Percentiles rank a stretch among this genome's conserved stretches.
These are phyloP conservation scores for Daldinia bambusicola DNA, from an alignment of 495 filamentous ascomycete genomes.

Conservation along the genomic window DNA sequence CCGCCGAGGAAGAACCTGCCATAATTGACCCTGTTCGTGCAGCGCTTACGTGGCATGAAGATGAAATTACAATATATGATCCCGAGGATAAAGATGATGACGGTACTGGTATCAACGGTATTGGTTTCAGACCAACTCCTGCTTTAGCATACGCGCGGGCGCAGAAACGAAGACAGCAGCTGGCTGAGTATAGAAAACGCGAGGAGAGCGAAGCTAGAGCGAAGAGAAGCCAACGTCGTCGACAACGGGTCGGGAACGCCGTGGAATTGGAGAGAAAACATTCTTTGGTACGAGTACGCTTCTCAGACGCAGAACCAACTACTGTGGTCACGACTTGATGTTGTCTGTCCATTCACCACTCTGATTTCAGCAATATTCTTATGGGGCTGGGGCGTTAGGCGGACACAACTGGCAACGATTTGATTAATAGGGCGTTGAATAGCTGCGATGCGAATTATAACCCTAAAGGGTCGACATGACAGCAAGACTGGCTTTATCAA, in stretches of 20 bases:
- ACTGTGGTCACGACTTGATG: slow-evolving; percentile 44
- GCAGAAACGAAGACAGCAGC: slow-evolving; percentile 80
- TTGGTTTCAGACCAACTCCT: slow-evolving; percentile 90
- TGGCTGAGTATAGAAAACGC: slow-evolving; percentile 82
- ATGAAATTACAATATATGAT: slow-evolving; percentile 85
- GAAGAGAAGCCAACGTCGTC: slow-evolving; percentile 72
- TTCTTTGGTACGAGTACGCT: slow-evolving; percentile 44
- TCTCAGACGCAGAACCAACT: slow-evolving; percentile 43
- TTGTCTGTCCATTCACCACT: slow-evolving; percentile 8
- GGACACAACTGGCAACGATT: slow-evolving; percentile 18
- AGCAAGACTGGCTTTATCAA: slow-evolving; percentile 12
- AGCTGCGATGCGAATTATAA: slow-evolving; percentile 20
- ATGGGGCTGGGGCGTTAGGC: slow-evolving; percentile 39
- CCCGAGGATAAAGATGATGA: slow-evolving; percentile 78
- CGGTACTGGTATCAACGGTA: slow-evolving; percentile 85
- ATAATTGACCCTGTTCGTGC: slow-evolving; percentile 63
- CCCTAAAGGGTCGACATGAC: slow-evolving; percentile 14
- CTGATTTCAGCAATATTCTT: slow-evolving; percentile 2
- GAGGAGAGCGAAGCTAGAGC: slow-evolving; percentile 87
- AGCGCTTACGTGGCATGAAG: slow-evolving; percentile 81
- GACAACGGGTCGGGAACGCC: slow-evolving; percentile 48
- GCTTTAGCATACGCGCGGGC: slow-evolving; percentile 80
- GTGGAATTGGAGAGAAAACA: slow-evolving; percentile 42
- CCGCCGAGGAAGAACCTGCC: slow-evolving; percentile 38
- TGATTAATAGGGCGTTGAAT: slow-evolving; percentile 21